Percentiles rank a stretch among this genome's conserved stretches.
Conservation (phyloP, 306 rosid genomes). For the Trifolium dubium region DNA sequence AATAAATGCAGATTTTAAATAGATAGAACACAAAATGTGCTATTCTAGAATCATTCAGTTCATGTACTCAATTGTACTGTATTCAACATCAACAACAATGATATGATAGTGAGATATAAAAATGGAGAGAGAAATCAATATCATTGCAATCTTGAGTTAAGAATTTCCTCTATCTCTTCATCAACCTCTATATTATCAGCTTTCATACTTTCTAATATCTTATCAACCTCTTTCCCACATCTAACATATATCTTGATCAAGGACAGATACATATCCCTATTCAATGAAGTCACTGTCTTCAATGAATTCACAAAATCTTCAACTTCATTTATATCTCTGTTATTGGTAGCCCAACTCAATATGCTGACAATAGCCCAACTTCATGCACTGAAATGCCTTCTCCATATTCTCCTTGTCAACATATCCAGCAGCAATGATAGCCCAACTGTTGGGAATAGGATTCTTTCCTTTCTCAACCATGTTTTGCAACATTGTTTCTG, state of each 20-base stretch:
- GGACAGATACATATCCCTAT: constrained; percentile 57
- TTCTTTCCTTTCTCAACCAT: constrained; percentile 56
- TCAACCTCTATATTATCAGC: constrained; percentile 49
- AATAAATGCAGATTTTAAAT: not conserved
- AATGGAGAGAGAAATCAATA: not conserved
- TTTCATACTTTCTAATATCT: constrained; percentile 53
- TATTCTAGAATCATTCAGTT: not conserved
- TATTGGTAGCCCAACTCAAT: constrained; percentile 55
- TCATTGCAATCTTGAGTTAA: constrained; percentile 37
- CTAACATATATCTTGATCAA: constrained; percentile 53
- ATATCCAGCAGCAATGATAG: constrained; percentile 66
- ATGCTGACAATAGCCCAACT: constrained; percentile 55
- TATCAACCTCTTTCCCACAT: constrained; percentile 52
- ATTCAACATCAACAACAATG: not conserved
- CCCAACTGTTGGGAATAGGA: constrained; percentile 79
- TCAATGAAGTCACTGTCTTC: constrained; percentile 54
- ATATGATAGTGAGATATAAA: not conserved
- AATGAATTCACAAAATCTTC: constrained; percentile 60
- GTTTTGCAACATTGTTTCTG: constrained; percentile 26
- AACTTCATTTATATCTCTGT: constrained; percentile 50
- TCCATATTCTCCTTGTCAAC: constrained; percentile 63
- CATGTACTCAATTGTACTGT: not conserved
- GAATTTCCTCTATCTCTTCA: constrained; percentile 51
- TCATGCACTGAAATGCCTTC: constrained; percentile 66
- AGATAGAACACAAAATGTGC: constrained; percentile 4